These are phyloP conservation scores for Metschnikowia henanensis DNA, from an alignment of 805 yeast genomes.

Conservation along the genomic window DNA sequence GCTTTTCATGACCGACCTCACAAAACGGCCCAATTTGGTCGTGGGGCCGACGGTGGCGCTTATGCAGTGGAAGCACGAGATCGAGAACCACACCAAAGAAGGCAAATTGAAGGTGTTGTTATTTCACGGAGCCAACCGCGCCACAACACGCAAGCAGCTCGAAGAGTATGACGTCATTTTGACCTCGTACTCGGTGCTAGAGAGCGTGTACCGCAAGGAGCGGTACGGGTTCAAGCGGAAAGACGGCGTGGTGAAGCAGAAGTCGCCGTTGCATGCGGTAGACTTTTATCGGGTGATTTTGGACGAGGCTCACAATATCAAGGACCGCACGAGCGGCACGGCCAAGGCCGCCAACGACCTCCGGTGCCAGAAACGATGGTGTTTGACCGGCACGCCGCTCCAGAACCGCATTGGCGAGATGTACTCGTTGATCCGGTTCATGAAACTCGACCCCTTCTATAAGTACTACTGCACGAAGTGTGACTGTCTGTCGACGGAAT, in stretches of 20 bases:
- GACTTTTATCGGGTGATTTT: slow-evolving; percentile 82
- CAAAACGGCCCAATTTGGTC: slow-evolving; percentile 76
- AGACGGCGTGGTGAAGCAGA: slow-evolving; percentile 67
- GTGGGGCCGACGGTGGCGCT: slow-evolving; percentile 98
- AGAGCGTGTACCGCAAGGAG: slow-evolving; percentile 82
- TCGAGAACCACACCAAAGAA: slow-evolving; percentile 72
- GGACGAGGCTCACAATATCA: slow-evolving; percentile 98
- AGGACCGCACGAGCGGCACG: slow-evolving; percentile 91
- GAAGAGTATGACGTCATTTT: slow-evolving; percentile 72
- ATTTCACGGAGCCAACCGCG: slow-evolving; percentile 85
- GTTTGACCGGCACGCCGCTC: slow-evolving; percentile 93
- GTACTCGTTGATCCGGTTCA: slow-evolving; percentile 85
- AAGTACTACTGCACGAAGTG: slow-evolving; percentile 93
- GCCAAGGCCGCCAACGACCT: slow-evolving; percentile 86
- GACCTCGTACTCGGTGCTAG: slow-evolving; percentile 92
- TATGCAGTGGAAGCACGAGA: slow-evolving; percentile 97
- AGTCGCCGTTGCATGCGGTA: slow-evolving; percentile 70
- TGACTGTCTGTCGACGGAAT: slow-evolving; percentile 75
- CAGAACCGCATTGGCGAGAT: slow-evolving; percentile 97
- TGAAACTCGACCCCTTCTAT: slow-evolving; percentile 83
- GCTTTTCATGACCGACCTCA: slow-evolving; percentile 66
- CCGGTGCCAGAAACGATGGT: slow-evolving; percentile 76
- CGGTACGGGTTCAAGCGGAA: slow-evolving; percentile 79
- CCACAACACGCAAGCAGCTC: slow-evolving; percentile 56
- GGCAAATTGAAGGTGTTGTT: slow-evolving; percentile 66